Evolutionary conservation across 768 basidiomycete genomes (phyloP).

Genomic region (Amanita inopinata): DNA sequence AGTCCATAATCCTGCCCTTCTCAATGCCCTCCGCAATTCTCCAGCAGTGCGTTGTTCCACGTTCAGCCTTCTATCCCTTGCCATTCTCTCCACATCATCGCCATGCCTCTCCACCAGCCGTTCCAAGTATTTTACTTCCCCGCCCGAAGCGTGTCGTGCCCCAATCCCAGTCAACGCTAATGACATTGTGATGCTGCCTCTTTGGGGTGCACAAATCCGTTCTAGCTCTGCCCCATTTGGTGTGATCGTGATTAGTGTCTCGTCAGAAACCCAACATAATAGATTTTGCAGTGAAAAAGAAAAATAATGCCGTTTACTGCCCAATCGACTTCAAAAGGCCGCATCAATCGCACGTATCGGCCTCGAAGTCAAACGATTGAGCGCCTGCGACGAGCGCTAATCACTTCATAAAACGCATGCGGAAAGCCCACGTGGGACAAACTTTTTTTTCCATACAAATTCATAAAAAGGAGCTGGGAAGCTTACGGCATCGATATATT

Average conservation of each 20-base stretch:
- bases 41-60: slow-evolving; percentile 78
- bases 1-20: slow-evolving; percentile 37
- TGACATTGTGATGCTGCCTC: slow-evolving; percentile 22
- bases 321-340: too few species aligned
- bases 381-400: too few species aligned
- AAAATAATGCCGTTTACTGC: too few species aligned
- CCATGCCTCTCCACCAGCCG: slow-evolving; percentile 64
- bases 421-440: too few species aligned
- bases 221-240: slow-evolving; percentile 53
- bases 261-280: too few species aligned
- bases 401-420: too few species aligned
- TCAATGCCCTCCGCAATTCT: slow-evolving; percentile 56
- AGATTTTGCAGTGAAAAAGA: too few species aligned
- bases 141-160: slow-evolving; percentile 53
- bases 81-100: slow-evolving; percentile 66
- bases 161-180: slow-evolving; percentile 31
- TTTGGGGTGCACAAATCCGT: slow-evolving; percentile 34
- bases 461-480: too few species aligned
- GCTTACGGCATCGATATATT: neutral
- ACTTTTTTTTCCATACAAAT: too few species aligned
- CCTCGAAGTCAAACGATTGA: too few species aligned
- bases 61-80: slow-evolving; percentile 70
- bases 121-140: slow-evolving; percentile 59
- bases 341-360: too few species aligned
- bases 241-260: slow-evolving; percentile 3